Evolutionary conservation across 768 basidiomycete genomes (phyloP), one percentile per base, ranked within the genome.

Genomic region (Suillus alpinus): DNA sequence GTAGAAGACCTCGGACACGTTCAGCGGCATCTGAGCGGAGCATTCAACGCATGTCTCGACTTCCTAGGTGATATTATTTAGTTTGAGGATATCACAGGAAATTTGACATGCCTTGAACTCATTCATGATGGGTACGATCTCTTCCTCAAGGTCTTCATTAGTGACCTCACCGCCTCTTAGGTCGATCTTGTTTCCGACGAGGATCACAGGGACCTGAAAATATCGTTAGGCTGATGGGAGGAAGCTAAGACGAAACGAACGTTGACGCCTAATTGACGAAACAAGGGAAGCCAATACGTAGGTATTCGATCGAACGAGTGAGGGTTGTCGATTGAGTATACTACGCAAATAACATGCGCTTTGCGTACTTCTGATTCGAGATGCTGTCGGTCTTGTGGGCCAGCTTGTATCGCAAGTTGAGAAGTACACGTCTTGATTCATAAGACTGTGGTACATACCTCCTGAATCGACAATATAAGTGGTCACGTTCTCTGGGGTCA

Each of bases 171-270:
- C 95, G 4, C 93, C 94, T 18, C 96, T 83, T 52, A 98, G 75
- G 75, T 99, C 96, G 50, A 98, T 99, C 79, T 98, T 99, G 79
- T 99, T 99, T 57, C 96, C 96, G 29, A 98, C 93, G 36, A 99
- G 82, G 63, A 99, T 96, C 43, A 98, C 95, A 6, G 96, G 96
- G 7, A 98, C 88, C 94, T 96, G 65, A 5, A 60, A 31, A 8
- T 20, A 29, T 32, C 57, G 53, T 55, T 39, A 55, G 53, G 16
- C 16, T 39, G 26, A 29, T 26, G 23, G 23, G 32, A 56, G 29
- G 6, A 32, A 49, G 40, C 7, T 39, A 43, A 58, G 52, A 58
- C 20, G 16, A 65, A 32, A 76, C 82, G 66, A 69, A 95, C 96
- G 79, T 99, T 99, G 68, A 98, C 94, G 57, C 96, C 96, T 9